phyloP scores from a whole-genome alignment of 192 early-diverging fungal genomes.

The Linnemannia exigua region DNA sequence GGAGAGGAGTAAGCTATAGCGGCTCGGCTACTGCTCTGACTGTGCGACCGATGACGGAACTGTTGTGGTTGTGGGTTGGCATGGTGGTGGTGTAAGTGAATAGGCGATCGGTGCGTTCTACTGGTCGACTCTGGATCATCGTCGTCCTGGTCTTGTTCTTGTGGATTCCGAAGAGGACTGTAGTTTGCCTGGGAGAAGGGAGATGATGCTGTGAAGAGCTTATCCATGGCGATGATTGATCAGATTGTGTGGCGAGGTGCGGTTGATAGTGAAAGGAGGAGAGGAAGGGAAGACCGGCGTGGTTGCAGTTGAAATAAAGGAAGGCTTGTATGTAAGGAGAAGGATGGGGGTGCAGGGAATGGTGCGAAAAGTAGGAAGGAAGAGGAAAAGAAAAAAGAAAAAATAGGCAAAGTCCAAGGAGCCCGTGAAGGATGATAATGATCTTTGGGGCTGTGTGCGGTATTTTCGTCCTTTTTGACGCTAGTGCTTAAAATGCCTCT shows the following conservation, averaged over 20 bases:
- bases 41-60: slow-evolving; percentile 41
- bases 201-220: slow-evolving; percentile 35
- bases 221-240: slow-evolving; percentile 24
- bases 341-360: neutral
- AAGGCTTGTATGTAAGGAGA: neutral
- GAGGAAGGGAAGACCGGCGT: neutral
- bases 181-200: slow-evolving; percentile 48
- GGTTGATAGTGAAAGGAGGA: neutral
- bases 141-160: slow-evolving; percentile 31
- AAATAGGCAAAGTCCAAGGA: neutral
- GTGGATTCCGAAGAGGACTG: slow-evolving; percentile 47
- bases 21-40: slow-evolving; percentile 39
- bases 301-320: neutral
- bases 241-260: neutral
- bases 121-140: slow-evolving; percentile 32
- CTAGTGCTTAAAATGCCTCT: neutral
- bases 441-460: neutral
- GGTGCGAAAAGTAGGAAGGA: neutral
- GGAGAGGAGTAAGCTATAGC: slow-evolving; percentile 14
- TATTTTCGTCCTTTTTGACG: neutral
- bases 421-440: neutral
- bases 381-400: neutral
- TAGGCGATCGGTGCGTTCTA: neutral
- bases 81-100: slow-evolving; percentile 1
- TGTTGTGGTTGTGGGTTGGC: neutral